Evolutionary conservation across 768 basidiomycete genomes (phyloP).

Genomic region (Termitomyces sp.): DNA sequence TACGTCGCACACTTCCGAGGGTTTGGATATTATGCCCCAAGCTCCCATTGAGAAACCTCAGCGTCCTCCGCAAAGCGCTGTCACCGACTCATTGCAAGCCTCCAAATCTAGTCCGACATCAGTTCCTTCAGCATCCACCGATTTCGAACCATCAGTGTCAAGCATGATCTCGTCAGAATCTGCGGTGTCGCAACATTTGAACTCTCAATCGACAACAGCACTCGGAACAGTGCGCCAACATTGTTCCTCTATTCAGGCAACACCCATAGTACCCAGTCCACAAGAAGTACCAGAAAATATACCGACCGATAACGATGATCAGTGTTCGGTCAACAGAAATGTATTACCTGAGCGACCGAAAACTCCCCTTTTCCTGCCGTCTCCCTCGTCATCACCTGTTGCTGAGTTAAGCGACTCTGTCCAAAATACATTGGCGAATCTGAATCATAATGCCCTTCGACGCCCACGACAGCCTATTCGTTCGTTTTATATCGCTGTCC

Average conservation of each 20-base stretch:
- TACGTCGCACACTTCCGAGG: not conserved
- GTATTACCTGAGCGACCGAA: slow-evolving; percentile 11
- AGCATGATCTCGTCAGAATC: not conserved
- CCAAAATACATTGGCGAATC: not conserved
- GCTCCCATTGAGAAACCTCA: not conserved
- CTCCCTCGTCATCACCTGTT: slow-evolving; percentile 29
- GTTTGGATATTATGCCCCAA: not conserved
- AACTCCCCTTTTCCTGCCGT: slow-evolving; percentile 45
- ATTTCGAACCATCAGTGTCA: not conserved
- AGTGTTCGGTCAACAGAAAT: not conserved
- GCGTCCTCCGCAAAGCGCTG: not conserved
- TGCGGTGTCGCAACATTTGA: not conserved
- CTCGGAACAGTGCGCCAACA: not conserved
- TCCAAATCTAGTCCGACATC: not conserved
- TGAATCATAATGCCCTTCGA: not conserved
- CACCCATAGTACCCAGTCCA: not conserved
- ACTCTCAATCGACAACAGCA: not conserved
- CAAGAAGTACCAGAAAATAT: not conserved
- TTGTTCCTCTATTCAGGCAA: not conserved
- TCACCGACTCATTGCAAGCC: not conserved
- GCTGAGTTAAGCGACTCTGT: not conserved
- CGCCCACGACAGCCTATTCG: not conserved
- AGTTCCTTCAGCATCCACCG: not conserved
- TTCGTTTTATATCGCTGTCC: slow-evolving; percentile 24
- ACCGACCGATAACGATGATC: not conserved